Conservation (phyloP, 176 grass and related monocot genomes). For the Themeda triandra region DNA sequence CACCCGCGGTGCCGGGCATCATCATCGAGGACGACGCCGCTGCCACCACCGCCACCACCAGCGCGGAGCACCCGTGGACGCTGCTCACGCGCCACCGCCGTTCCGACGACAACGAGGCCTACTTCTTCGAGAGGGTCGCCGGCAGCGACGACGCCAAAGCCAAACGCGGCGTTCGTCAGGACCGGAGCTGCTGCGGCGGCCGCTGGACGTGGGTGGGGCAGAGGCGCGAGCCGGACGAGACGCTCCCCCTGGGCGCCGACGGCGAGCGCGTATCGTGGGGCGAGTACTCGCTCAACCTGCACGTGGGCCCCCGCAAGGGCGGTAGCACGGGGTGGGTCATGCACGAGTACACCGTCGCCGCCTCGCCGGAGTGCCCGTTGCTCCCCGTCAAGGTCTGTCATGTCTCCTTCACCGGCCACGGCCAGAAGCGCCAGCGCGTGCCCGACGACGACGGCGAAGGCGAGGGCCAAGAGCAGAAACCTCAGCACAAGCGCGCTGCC, state of each 20-base stretch:
- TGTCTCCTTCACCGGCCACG: background rate
- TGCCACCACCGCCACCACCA: background rate
- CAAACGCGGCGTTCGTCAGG: background rate
- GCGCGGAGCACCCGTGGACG: slow-evolving; percentile 3
- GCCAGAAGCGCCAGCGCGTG: background rate
- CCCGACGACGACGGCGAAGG: background rate
- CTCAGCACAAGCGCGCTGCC: background rate
- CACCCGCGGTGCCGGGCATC: background rate
- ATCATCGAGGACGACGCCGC: slow-evolving; percentile 11
- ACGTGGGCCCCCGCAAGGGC: background rate
- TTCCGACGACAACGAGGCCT: background rate
- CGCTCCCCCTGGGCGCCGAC: background rate
- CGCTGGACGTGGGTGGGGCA: slow-evolving; percentile 11
- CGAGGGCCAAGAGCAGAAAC: background rate
- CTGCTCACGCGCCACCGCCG: slow-evolving; percentile 2
- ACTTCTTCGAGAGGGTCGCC: background rate
- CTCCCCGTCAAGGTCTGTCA: slow-evolving; percentile 3
- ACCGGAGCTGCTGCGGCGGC: background rate
- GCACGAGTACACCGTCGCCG: slow-evolving; percentile 36
- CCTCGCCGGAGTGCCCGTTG: background rate
- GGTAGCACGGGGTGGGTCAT: slow-evolving; percentile 32
- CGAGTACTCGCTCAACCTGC: slow-evolving; percentile 14
- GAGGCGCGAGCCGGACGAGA: background rate
- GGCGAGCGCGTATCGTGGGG: background rate
- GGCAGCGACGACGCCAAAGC: background rate